These are phyloP conservation scores for Yueomyces sinensis DNA, from an alignment of 805 yeast species.

Conservation along the genomic window DNA sequence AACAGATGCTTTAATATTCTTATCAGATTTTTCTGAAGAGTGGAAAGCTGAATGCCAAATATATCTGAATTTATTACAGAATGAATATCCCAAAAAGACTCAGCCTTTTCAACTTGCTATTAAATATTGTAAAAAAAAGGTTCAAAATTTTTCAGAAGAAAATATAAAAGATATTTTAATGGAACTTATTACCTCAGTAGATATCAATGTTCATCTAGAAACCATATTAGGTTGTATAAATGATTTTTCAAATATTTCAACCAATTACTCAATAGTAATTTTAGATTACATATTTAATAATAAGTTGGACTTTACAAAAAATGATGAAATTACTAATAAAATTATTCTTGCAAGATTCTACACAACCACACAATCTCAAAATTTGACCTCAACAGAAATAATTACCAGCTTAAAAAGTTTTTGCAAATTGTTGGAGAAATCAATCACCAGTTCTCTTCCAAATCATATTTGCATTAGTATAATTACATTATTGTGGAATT, in stretches of 20 bases:
- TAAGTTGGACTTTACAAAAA: slow-evolving; percentile 15
- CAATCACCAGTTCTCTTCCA: slow-evolving; percentile 15
- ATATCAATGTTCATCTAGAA: slow-evolving; percentile 13
- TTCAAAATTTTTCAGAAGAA: slow-evolving; percentile 2
- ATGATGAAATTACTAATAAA: slow-evolving; percentile 19
- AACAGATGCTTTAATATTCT: slow-evolving; percentile 1
- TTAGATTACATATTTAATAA: slow-evolving; percentile 25
- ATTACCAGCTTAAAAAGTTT: slow-evolving; percentile 12
- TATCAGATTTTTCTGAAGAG: slow-evolving; percentile 1
- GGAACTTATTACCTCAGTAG: slow-evolving; percentile 25
- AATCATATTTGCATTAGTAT: slow-evolving; percentile 21
- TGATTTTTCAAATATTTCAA: slow-evolving; percentile 15
- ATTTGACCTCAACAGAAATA: slow-evolving; percentile 11
- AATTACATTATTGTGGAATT: slow-evolving; percentile 29
- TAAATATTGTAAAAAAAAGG: slow-evolving; percentile 8
- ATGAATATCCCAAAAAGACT: slow-evolving; percentile 15
- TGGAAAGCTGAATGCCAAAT: slow-evolving; percentile 3
- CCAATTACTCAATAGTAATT: slow-evolving; percentile 20
- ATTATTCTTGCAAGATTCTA: slow-evolving; percentile 17
- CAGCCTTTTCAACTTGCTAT: slow-evolving; percentile 23
- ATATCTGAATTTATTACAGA: slow-evolving; percentile 15
- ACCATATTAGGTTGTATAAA: slow-evolving; percentile 16
- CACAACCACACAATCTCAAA: slow-evolving; percentile 15
- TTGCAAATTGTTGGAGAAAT: slow-evolving; percentile 18
- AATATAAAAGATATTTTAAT: slow-evolving; percentile 22